phyloP scores from a whole-genome alignment of 345 rosid genomes.

The Gynandropsis gynandra region DNA sequence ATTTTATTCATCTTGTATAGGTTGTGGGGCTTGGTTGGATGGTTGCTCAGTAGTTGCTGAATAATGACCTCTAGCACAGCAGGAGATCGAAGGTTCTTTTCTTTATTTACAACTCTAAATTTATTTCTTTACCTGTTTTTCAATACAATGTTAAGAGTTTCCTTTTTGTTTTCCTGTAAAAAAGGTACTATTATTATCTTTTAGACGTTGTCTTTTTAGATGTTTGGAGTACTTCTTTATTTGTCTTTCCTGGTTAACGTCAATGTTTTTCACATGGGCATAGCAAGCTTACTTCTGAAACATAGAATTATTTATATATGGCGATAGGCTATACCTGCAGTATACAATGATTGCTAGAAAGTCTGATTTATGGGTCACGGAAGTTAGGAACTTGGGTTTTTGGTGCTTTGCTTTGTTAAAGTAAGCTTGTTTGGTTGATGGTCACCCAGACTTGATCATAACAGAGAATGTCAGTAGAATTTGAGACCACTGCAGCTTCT shows the following conservation, averaged over 20 bases:
- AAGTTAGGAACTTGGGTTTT: constrained; percentile 1
- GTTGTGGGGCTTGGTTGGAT: constrained; percentile 8
- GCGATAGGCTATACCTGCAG: too few species aligned
- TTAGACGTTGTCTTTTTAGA: neutral
- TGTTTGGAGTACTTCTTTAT: constrained; percentile 9
- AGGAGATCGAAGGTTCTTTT: constrained; percentile 28
- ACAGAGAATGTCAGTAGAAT: neutral
- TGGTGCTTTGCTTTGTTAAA: constrained; percentile 2
- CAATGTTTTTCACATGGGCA: neutral
- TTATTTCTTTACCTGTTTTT: constrained; percentile 1
- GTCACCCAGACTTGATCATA: too few species aligned
- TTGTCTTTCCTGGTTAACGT: constrained; percentile 3
- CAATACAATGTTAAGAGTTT: neutral
- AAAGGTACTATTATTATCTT: neutral
- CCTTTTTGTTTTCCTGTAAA: too few species aligned
- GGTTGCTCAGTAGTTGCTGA: constrained; percentile 14
- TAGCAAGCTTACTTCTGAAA: constrained; percentile 2
- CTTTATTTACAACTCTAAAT: neutral
- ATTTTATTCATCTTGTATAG: constrained; percentile 13
- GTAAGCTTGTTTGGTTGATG: constrained; percentile 2
- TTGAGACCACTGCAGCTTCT: neutral
- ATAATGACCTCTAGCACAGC: constrained; percentile 28
- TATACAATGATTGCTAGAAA: too few species aligned
- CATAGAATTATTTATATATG: constrained; percentile 4
- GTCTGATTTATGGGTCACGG: neutral